Evolutionary conservation across 2,329 filamentous ascomycete species (phyloP).

Genomic region (Hypoxylon sp.): DNA sequence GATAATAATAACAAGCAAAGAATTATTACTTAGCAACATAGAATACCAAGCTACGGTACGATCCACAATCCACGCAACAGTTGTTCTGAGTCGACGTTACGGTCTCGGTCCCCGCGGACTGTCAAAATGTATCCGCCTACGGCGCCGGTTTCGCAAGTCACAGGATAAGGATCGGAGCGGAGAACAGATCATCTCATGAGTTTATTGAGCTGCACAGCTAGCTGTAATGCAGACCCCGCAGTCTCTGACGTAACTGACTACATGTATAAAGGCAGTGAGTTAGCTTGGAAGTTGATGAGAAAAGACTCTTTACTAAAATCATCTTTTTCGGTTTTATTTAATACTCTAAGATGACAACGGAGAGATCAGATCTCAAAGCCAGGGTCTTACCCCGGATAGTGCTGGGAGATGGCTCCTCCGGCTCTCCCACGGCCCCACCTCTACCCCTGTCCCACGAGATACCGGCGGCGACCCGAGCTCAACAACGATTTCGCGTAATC

Average conservation of each 20-base stretch:
- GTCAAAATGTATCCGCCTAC: background rate
- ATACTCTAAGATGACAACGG: conserved; percentile 39
- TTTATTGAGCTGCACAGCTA: conserved; percentile 13
- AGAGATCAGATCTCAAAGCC: conserved; percentile 44
- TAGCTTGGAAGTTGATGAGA: background rate
- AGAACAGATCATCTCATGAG: conserved; percentile 12
- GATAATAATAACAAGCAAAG: too few species aligned
- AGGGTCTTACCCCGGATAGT: conserved; percentile 45
- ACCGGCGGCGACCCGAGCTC: conserved; percentile 41
- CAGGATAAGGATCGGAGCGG: conserved; percentile 21
- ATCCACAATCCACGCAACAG: background rate
- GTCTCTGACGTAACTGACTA: conserved; percentile 19
- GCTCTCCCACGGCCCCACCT: conserved; percentile 44
- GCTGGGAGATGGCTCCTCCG: conserved; percentile 43
- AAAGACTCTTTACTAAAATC: conserved; percentile 2
- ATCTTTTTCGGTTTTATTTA: conserved; percentile 7
- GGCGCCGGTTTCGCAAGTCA: conserved; percentile 25
- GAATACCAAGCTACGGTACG: background rate
- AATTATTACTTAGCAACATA: too few species aligned
- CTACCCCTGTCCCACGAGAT: conserved; percentile 40
- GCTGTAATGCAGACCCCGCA: conserved; percentile 30
- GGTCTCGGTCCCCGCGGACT: background rate
- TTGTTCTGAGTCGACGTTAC: background rate
- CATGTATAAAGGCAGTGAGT: background rate
- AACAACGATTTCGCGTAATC: conserved; percentile 45